Evolutionary conservation across 2,329 filamentous ascomycete species (phyloP).

Genomic region (Botrytis cinerea): DNA sequence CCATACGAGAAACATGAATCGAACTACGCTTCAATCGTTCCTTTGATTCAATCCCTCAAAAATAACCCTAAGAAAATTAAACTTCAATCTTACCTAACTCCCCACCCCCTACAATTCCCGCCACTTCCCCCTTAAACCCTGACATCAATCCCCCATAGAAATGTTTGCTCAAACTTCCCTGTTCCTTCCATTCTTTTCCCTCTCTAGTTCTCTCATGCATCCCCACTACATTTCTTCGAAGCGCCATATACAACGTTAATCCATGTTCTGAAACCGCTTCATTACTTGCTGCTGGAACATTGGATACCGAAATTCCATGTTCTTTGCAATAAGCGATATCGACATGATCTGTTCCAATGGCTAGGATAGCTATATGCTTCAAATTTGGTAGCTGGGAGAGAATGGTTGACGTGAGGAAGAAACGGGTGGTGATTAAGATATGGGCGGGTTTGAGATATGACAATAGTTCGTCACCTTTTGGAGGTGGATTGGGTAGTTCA

Average conservation of each 20-base stretch:
- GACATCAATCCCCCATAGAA: constrained; percentile 32
- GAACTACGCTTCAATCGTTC: neutral
- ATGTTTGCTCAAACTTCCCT: constrained; percentile 34
- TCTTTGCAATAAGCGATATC: constrained; percentile 43
- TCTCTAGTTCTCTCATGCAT: constrained; percentile 38
- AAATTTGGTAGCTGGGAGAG: constrained; percentile 41
- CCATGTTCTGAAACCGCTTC: constrained; percentile 43
- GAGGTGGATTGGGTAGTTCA: constrained; percentile 31
- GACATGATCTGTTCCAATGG: constrained; percentile 45
- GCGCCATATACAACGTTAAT: constrained; percentile 40
- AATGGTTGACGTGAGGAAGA: constrained; percentile 38
- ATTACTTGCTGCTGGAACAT: constrained; percentile 44
- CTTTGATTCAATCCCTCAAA: neutral
- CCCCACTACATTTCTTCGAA: constrained; percentile 43
- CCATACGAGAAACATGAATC: neutral
- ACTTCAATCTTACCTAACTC: constrained; percentile 31
- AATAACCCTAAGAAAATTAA: neutral
- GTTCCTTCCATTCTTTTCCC: constrained; percentile 34
- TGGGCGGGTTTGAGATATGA: constrained; percentile 36
- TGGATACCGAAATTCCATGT: constrained; percentile 43
- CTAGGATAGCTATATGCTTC: constrained; percentile 43
- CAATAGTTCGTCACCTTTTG: constrained; percentile 37
- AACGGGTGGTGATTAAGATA: constrained; percentile 42
- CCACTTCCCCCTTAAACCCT: constrained; percentile 34
- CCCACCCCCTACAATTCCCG: constrained; percentile 39